A percentile compares a stretch with the other conserved stretches of the same genome.
These are phyloP conservation scores for Ophiocordyceps polyrhachis-furcata DNA, from an alignment of 2,329 filamentous ascomycete genomes.

Conservation along the genomic window DNA sequence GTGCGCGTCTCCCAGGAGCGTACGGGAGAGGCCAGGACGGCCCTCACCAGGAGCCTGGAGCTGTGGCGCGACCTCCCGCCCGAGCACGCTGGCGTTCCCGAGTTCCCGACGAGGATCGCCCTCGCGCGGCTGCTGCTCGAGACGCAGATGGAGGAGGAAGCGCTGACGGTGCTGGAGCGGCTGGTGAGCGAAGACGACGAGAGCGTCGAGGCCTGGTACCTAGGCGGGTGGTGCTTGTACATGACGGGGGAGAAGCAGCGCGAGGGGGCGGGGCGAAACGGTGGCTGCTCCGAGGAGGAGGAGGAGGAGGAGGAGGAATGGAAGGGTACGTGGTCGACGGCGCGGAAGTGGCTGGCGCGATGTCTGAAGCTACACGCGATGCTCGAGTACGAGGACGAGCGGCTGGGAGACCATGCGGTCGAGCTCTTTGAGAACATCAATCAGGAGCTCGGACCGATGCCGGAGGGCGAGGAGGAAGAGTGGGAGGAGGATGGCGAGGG, in stretches of 20 bases:
- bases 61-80: conserved; percentile 68
- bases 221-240: conserved; percentile 85
- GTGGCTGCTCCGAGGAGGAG: conserved; percentile 9
- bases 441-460: conserved; percentile 42
- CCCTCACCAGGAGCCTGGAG: conserved; percentile 60
- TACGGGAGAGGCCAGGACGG: conserved; percentile 59
- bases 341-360: conserved; percentile 66
- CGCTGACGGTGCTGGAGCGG: conserved; percentile 67
- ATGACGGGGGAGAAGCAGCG: conserved; percentile 52
- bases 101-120: conserved; percentile 72
- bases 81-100: conserved; percentile 54
- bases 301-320: conserved; percentile 22
- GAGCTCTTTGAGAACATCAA: conserved; percentile 50
- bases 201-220: conserved; percentile 92
- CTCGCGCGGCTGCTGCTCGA: conserved; percentile 78
- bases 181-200: conserved; percentile 78
- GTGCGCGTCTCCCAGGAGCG: conserved; percentile 79
- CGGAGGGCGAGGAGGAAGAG: conserved; percentile 31
- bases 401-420: conserved; percentile 53
- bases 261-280: conserved; percentile 7
- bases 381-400: conserved; percentile 72
- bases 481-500: conserved; percentile 35
- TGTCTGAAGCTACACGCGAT: conserved; percentile 61
- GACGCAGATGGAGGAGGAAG: conserved; percentile 67
- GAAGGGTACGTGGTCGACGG: conserved; percentile 49